phyloP scores from a whole-genome alignment of 805 yeast species.

The Lachancea meyersii region DNA sequence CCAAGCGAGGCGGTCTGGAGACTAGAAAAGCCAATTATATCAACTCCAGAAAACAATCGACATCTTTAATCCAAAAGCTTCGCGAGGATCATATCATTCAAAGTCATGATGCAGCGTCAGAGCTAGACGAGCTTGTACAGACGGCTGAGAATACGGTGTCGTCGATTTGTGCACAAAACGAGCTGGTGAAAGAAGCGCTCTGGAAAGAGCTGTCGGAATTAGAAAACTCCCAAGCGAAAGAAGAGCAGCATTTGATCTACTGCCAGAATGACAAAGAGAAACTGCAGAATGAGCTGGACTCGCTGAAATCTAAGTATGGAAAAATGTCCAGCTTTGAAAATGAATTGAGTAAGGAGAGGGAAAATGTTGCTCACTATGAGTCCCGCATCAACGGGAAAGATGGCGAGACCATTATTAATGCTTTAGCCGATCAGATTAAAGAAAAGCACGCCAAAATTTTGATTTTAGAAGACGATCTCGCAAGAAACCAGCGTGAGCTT shows the following conservation, averaged over 20 bases:
- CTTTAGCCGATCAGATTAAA: slow-evolving; percentile 34
- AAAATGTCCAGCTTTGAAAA: slow-evolving; percentile 39
- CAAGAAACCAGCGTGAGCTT: slow-evolving; percentile 46
- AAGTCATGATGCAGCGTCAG: not conserved
- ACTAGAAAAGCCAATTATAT: slow-evolving; percentile 21
- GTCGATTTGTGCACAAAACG: slow-evolving; percentile 13
- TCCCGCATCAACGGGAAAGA: slow-evolving; percentile 32
- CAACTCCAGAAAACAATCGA: not conserved
- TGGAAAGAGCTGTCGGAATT: slow-evolving; percentile 15
- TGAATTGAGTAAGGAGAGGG: slow-evolving; percentile 41
- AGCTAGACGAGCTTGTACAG: not conserved
- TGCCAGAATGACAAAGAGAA: slow-evolving; percentile 41
- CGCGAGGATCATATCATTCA: slow-evolving; percentile 1
- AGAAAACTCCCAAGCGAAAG: slow-evolving; percentile 25
- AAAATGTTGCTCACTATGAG: slow-evolving; percentile 37
- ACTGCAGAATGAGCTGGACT: slow-evolving; percentile 33
- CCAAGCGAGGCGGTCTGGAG: slow-evolving; percentile 53
- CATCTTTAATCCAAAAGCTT: not conserved
- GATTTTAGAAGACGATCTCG: slow-evolving; percentile 41
- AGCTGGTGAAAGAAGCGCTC: slow-evolving; percentile 7
- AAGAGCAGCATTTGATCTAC: slow-evolving; percentile 36
- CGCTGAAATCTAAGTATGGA: slow-evolving; percentile 36
- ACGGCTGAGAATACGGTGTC: slow-evolving; percentile 10
- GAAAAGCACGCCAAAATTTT: slow-evolving; percentile 35
- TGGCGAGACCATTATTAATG: slow-evolving; percentile 24